Conservation (phyloP, 2,329 filamentous ascomycete species). For the Pyrenophora teres region DNA sequence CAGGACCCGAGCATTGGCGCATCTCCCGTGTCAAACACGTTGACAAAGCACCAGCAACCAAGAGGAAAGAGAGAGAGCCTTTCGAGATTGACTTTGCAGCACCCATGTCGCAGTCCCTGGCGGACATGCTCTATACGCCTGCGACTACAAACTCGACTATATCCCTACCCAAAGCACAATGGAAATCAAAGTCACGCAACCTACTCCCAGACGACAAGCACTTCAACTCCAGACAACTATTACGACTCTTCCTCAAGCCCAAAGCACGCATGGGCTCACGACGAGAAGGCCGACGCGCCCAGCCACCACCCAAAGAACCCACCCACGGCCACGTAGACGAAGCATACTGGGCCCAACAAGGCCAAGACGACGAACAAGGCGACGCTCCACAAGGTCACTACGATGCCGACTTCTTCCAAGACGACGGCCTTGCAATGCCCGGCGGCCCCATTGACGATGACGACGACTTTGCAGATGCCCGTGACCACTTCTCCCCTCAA, state of each 20-base stretch:
- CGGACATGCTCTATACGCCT: slow-evolving; percentile 79
- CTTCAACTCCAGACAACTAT: slow-evolving; percentile 89
- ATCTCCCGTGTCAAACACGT: slow-evolving; percentile 86
- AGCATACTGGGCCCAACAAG: slow-evolving; percentile 82
- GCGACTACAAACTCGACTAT: slow-evolving; percentile 81
- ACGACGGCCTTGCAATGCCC: slow-evolving; percentile 74
- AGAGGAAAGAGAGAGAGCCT: slow-evolving; percentile 91
- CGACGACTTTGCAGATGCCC: slow-evolving; percentile 76
- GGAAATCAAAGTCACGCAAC: slow-evolving; percentile 92
- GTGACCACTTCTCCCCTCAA: slow-evolving; percentile 76
- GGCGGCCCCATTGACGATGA: slow-evolving; percentile 67
- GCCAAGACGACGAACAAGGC: slow-evolving; percentile 51
- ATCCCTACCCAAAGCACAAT: slow-evolving; percentile 87
- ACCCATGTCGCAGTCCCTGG: slow-evolving; percentile 70
- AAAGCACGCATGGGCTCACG: slow-evolving; percentile 80
- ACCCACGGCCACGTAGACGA: slow-evolving; percentile 85
- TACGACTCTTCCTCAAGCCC: slow-evolving; percentile 92
- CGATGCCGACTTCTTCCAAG: slow-evolving; percentile 96
- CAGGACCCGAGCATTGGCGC: slow-evolving; percentile 97
- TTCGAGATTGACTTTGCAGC: slow-evolving; percentile 92
- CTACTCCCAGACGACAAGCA: slow-evolving; percentile 96
- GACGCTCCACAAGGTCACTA: slow-evolving; percentile 76
- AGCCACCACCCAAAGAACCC: slow-evolving; percentile 51
- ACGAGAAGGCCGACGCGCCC: slow-evolving; percentile 49
- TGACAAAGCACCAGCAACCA: slow-evolving; percentile 64